Base-by-base conservation (phyloP, 1,139 yeast species). In the Zygoascus meyerae region DNA sequence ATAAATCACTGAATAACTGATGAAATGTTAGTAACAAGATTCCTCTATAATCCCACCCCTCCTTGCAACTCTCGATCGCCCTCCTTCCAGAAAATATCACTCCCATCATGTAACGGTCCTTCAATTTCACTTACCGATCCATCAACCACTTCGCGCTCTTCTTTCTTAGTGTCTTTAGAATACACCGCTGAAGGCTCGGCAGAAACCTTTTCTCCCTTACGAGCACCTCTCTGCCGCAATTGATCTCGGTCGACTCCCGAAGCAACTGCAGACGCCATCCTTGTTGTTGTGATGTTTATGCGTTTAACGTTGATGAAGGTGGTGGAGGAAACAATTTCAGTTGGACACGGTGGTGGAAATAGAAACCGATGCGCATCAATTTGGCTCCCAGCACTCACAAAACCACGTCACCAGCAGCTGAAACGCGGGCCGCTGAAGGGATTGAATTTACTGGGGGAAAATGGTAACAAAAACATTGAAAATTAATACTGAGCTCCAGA, bases 201-300 rank as follows among this genome's bases (percentile, higher is more conserved):
- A 2, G 46, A 18, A 6, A 15, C 29, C 18, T 40, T 15, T 7
- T 32, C 37, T 18, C 28, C 32, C 39, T 40, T 40, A n/a, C 17
- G 32, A 10, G 45, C 26, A 26, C 48, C 50, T 42, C 52, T 45
- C 34, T 42, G 47, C 21, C 52, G 40, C 11, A 43, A 38, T 9
- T 39, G 36, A 21, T 47, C 49, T 34, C 53, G 45, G 40, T 51
- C 46, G 16, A 52, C 50, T 33, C 54, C 55, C 18, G 55, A 51
- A 31, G 55, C 45, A 14, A 47, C 39, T 18, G 53, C 52, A 35
- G 56, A 51, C 21, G 53, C 49, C 52, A 50, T 50, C 29, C 17
- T 49, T 44, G 16, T 30, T 29, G 30, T 31, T 40, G 36, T 21
- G 37, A 28, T 35, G 38, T 10, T 16, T 10, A 2, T 32, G 12